phyloP scores from a whole-genome alignment of 805 yeast genomes.

The Candida incommunis region DNA sequence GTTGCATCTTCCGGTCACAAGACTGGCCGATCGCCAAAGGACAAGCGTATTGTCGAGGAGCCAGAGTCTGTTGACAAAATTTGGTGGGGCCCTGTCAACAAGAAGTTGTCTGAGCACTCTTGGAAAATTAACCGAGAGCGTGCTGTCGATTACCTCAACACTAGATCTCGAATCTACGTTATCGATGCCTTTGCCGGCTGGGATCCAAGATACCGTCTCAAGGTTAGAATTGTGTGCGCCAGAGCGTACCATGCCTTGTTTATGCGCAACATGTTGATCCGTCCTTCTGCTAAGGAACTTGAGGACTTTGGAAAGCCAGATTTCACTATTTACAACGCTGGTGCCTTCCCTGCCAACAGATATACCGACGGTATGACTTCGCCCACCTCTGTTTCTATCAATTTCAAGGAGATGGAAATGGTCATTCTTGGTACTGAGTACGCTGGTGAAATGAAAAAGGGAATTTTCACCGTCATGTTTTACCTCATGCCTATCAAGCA shows the following conservation, averaged over 20 bases:
- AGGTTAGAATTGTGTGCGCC: conserved; percentile 92
- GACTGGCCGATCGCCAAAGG: conserved; percentile 98
- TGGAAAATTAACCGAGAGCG: conserved; percentile 94
- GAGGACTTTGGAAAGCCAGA: conserved; percentile 91
- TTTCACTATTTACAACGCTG: conserved; percentile 96
- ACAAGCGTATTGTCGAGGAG: conserved; percentile 95
- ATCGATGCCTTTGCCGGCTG: conserved; percentile 98
- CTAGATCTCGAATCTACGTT: conserved; percentile 85
- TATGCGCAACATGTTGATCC: conserved; percentile 96
- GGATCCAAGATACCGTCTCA: conserved; percentile 96
- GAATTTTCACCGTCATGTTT: conserved; percentile 97
- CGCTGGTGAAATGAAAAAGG: conserved; percentile 99
- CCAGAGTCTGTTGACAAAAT: conserved; percentile 66
- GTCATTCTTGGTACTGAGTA: conserved; percentile 96
- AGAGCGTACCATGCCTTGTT: conserved; percentile 97
- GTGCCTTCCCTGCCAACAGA: conserved; percentile 95
- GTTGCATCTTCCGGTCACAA: conserved; percentile 91
- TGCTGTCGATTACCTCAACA: conserved; percentile 92
- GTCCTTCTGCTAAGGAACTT: conserved; percentile 85
- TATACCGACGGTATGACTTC: conserved; percentile 97
- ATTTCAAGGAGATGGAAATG: conserved; percentile 97
- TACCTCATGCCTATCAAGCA: conserved; percentile 94
- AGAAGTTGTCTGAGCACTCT: conserved; percentile 82
- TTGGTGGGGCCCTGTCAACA: conserved; percentile 99
- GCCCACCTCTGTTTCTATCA: conserved; percentile 86